These are phyloP conservation scores for Leccinum boreale DNA, from an alignment of 768 basidiomycete species.

Conservation along the genomic window DNA sequence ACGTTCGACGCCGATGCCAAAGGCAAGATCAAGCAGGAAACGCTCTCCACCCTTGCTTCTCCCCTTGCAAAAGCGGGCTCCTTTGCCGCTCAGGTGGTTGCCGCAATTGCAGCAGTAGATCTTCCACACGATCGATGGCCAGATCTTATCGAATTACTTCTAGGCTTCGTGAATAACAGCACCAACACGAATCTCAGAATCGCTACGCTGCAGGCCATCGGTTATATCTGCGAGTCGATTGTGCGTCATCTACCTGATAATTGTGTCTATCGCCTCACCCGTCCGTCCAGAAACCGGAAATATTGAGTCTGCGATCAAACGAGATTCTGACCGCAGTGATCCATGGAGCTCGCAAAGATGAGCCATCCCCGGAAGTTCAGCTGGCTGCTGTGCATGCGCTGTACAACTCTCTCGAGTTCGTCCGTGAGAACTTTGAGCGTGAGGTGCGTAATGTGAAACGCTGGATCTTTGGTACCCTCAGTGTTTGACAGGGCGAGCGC, in stretches of 20 bases:
- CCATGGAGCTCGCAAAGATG: constrained; percentile 96
- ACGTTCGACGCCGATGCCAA: constrained; percentile 64
- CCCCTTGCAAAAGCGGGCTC: constrained; percentile 67
- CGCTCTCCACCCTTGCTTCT: constrained; percentile 80
- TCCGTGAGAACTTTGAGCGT: constrained; percentile 95
- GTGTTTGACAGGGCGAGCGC: constrained; percentile 75
- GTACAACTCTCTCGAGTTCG: constrained; percentile 94
- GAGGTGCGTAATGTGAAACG: constrained; percentile 58
- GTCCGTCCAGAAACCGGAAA: constrained; percentile 77
- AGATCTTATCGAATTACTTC: constrained; percentile 82
- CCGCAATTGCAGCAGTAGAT: constrained; percentile 92
- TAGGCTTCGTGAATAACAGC: constrained; percentile 81
- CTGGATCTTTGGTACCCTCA: neutral
- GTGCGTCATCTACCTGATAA: constrained; percentile 49
- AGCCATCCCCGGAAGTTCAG: constrained; percentile 87
- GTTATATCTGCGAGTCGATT: constrained; percentile 95
- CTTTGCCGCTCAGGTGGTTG: constrained; percentile 90
- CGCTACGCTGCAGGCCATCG: constrained; percentile 90
- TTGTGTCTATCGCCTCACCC: constrained; percentile 3
- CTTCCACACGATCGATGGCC: constrained; percentile 86
- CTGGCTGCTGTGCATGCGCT: constrained; percentile 89
- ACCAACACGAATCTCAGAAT: constrained; percentile 73
- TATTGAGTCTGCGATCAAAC: constrained; percentile 84
- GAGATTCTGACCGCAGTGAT: constrained; percentile 98
- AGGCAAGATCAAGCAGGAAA: constrained; percentile 82